Evolutionary conservation across 116 monocot species (phyloP), one percentile per base, ranked within the genome.

Genomic region (Zostera marina): DNA sequence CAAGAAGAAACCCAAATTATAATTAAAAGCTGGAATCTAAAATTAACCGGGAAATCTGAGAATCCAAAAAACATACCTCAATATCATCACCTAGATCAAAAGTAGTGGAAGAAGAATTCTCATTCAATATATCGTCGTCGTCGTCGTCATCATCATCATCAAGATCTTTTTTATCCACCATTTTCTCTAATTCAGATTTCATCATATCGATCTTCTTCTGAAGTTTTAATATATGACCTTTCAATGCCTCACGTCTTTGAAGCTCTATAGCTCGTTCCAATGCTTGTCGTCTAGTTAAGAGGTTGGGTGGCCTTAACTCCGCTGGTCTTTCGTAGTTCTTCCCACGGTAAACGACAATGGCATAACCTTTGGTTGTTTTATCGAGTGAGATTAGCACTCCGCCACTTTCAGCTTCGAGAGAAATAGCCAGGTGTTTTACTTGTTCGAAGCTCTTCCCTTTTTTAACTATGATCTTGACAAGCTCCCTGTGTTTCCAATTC

Each of bases 361-460:
- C 89, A 68, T 89, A 85, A 11, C 96, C 96, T 73, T 96, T 80
- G 10, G 89, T 96, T 6, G 96, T 96, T 58, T 96, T 89, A 77
- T 96, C 96, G 56, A 96, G 69, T 49, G 96, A 89, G 44, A 96
- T 78, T 42, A 96, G 63, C 7, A 96, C 74, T 2, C 96, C 96
- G 16, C 89, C 96, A 72, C 89, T 96, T 71, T 96, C 96, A 66
- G 96, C 96, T 68, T 96, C 96, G 5, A 96, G 78, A 66, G 81
- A 77, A 16, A 96, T 78, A 22, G 96, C 96, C 59, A 85, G 70
- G 26, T 96, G 96, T 60, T 96, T 96, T 41, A 89, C 82, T 80
- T 82, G 96, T 11, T 74, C 54, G 76, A 96, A 85, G 43, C 52
- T 80, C 66, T 96, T 96, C 41, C 80, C 77, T 63, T 80, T 32